These are phyloP conservation scores for Pleurotus pulmonarius DNA, from an alignment of 768 basidiomycete species.

Conservation along the genomic window DNA sequence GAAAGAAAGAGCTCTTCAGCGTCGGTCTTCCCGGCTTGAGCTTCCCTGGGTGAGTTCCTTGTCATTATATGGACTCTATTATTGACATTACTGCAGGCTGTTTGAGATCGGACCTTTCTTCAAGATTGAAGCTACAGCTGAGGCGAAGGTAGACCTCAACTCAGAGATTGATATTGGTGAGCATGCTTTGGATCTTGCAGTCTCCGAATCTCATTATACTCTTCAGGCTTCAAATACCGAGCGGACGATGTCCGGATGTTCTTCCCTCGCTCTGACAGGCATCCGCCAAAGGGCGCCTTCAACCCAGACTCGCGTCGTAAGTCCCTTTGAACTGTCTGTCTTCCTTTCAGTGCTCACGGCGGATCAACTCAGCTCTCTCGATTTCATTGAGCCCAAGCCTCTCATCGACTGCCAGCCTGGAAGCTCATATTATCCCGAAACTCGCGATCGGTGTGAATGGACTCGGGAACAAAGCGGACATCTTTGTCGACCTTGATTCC, in stretches of 20 bases:
- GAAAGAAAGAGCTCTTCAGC: conserved; percentile 17
- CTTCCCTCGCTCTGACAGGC: conserved; percentile 29
- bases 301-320: conserved; percentile 24
- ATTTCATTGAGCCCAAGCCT: conserved; percentile 28
- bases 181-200: neutral
- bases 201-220: neutral
- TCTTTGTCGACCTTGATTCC: conserved; percentile 22
- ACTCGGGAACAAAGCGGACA: conserved; percentile 8
- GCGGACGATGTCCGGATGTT: conserved; percentile 26
- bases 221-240: conserved; percentile 23
- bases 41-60: conserved; percentile 27
- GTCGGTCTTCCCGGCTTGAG: conserved; percentile 26
- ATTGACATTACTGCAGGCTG: conserved; percentile 11
- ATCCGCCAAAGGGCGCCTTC: conserved; percentile 21
- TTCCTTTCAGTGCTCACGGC: neutral
- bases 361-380: conserved; percentile 17
- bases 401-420: conserved; percentile 20
- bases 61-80: neutral
- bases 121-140: conserved; percentile 25
- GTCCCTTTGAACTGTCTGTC: conserved; percentile 8
- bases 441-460: neutral
- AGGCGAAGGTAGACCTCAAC: conserved; percentile 25
- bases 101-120: conserved; percentile 37
- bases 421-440: conserved; percentile 34
- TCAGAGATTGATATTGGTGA: conserved; percentile 23